Base-by-base conservation (phyloP, 2,329 filamentous ascomycete species). In the Fonsecaea pedrosoi region DNA sequence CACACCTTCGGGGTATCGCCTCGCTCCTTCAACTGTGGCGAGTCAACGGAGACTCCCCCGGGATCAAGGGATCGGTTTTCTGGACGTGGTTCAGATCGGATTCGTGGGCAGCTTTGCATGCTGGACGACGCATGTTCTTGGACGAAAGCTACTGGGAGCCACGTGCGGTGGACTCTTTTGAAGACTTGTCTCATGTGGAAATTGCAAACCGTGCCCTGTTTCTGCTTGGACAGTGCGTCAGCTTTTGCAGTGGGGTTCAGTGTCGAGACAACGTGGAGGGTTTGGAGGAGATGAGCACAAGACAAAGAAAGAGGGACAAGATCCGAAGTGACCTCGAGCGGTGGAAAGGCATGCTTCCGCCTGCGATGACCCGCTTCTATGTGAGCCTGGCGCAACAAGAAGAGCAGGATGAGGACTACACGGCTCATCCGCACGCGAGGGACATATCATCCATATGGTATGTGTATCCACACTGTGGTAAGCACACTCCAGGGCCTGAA, bases 71-170 rank as follows among this genome's bases (percentile, higher is more conserved):
- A 1, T 32, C 54, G 2, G 59, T 61, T 15, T 61, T 25, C 12
- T 61, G 59, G 59, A 61, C 59, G 30, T 61, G 59, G 59, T 61
- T 37, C 38, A 30, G 59, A 38, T 61, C 59, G 30, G 59, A 61
- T n/a, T 40, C 32, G 8, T 61, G 59, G 59, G 59, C 59, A 15
- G 59, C 45, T 15, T 35, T 61, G n/a, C 59, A 61, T 34, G 45
- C 59, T 10, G 48, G 59, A 53, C 45, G 59, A 30, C 59, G 42
- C n/a, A 61, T 61, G 59, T 61, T 61, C n/a, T 54, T 61, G 48
- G 59, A 61, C 59, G 59, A 61, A 54, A 34, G 18, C 30, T 54
- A 61, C 59, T 61, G 59, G 59, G 59, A 61, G 21, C 59, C 59
- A 30, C 59, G 42, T 30, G 30, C 34, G 9, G 59, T 61, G 8